Evolutionary conservation across 1,139 yeast species (phyloP).

Genomic region (Petasospora rhodanensis): DNA sequence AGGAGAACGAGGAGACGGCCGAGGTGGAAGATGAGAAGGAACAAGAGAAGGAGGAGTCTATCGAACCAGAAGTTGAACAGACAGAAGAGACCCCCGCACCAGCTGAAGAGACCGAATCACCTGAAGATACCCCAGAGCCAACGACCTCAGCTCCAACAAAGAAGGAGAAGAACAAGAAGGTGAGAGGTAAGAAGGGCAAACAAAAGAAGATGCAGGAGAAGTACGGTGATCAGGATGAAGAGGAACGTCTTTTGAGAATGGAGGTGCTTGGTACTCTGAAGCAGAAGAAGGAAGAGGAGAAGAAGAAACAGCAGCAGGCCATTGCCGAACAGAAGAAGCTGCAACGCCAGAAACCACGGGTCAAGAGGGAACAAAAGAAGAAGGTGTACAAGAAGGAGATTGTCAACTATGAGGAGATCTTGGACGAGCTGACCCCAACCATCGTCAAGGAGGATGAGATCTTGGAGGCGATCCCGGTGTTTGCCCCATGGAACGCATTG

Average conservation of each 20-base stretch:
- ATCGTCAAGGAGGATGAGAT: slow-evolving; percentile 36
- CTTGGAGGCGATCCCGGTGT: slow-evolving; percentile 70
- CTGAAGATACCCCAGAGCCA: slow-evolving; percentile 1
- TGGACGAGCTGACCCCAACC: slow-evolving; percentile 36
- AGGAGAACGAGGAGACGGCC: slow-evolving; percentile 2
- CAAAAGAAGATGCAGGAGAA: slow-evolving; percentile 77
- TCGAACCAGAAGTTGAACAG: slow-evolving; percentile 12
- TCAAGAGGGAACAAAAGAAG: slow-evolving; percentile 47
- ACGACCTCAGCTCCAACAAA: neutral
- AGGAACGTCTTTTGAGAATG: slow-evolving; percentile 70
- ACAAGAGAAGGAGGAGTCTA: slow-evolving; percentile 20
- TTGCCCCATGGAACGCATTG: slow-evolving; percentile 89
- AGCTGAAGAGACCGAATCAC: slow-evolving; percentile 1
- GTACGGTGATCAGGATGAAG: slow-evolving; percentile 90
- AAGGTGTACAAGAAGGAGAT: slow-evolving; percentile 34
- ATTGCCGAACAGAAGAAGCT: slow-evolving; percentile 28
- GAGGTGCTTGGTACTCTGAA: slow-evolving; percentile 80
- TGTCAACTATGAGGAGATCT: slow-evolving; percentile 29
- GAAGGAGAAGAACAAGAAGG: slow-evolving; percentile 28
- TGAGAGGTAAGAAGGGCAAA: slow-evolving; percentile 83
- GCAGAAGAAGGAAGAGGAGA: slow-evolving; percentile 34
- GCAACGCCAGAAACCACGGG: slow-evolving; percentile 38
- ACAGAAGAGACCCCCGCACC: neutral
- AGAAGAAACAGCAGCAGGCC: slow-evolving; percentile 33
- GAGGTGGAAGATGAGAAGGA: too few relatives aligned